Conservation (phyloP, 345 rosid genomes). For the Sonneratia caseolaris region DNA sequence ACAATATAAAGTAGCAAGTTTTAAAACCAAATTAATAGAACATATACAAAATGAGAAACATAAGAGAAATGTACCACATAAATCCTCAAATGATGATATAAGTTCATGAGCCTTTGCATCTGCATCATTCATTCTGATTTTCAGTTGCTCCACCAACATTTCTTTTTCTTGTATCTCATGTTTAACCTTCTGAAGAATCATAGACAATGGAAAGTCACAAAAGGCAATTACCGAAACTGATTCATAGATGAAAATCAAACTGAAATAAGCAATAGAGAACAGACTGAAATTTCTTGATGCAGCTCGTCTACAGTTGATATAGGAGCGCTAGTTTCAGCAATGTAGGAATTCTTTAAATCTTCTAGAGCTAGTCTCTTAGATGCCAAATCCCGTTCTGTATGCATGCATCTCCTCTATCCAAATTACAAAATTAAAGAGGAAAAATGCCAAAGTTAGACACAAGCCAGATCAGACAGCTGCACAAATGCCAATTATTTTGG, state of each 20-base stretch:
- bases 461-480: background rate
- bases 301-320: constrained; percentile 67
- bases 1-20: background rate
- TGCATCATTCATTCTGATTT: constrained; percentile 36
- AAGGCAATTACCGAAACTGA: background rate
- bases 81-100: constrained; percentile 42
- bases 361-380: constrained; percentile 43
- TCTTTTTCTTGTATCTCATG: constrained; percentile 49
- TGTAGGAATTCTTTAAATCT: constrained; percentile 48
- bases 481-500: background rate
- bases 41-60: background rate
- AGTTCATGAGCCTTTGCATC: constrained; percentile 50
- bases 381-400: constrained; percentile 34
- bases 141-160: constrained; percentile 33
- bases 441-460: background rate
- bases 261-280: constrained; percentile 17
- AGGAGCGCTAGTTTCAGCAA: constrained; percentile 33
- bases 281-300: constrained; percentile 66
- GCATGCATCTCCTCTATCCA: constrained; percentile 43
- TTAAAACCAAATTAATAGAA: background rate
- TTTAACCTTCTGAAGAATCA: constrained; percentile 30
- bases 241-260: background rate
- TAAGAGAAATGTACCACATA: constrained; percentile 48
- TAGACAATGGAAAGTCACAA: constrained; percentile 1
- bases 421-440: background rate